Evolutionary conservation across 2,329 filamentous ascomycete species (phyloP).

Genomic region (Beauveria sp.): DNA sequence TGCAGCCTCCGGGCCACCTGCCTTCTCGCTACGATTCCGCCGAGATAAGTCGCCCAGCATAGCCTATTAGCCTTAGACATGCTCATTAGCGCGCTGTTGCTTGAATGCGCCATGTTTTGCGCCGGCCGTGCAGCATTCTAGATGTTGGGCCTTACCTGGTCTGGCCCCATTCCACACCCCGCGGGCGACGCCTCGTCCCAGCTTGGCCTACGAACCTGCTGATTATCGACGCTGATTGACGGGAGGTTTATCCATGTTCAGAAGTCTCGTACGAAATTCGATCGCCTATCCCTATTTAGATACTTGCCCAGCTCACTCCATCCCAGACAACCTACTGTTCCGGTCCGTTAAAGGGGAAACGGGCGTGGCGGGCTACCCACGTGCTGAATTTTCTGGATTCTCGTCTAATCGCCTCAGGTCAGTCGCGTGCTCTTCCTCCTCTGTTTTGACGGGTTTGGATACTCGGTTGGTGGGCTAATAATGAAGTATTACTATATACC

Average conservation of each 20-base stretch:
- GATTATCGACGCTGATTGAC: not conserved
- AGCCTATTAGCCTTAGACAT: not conserved
- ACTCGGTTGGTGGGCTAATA: not conserved
- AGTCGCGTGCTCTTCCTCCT: not conserved
- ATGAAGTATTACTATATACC: not conserved
- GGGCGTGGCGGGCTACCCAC: not conserved
- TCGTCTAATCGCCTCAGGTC: not conserved
- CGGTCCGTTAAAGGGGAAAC: too few relatives aligned
- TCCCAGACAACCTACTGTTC: not conserved
- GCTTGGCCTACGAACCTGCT: not conserved
- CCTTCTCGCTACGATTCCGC: not conserved
- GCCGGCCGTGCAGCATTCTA: not conserved
- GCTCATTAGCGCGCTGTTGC: not conserved
- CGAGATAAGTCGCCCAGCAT: not conserved
- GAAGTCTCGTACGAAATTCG: not conserved
- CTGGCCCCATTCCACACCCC: not conserved
- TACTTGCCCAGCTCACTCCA: not conserved
- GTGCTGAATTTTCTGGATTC: not conserved
- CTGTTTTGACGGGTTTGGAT: not conserved
- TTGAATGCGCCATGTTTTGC: not conserved
- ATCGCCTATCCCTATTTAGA: not conserved
- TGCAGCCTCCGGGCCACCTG: not conserved
- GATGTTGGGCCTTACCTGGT: not conserved
- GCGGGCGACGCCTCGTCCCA: not conserved
- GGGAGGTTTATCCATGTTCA: not conserved